Evolutionary conservation across 2,329 filamentous ascomycete genomes (phyloP).

Genomic region (Rachicladosporium sp.): DNA sequence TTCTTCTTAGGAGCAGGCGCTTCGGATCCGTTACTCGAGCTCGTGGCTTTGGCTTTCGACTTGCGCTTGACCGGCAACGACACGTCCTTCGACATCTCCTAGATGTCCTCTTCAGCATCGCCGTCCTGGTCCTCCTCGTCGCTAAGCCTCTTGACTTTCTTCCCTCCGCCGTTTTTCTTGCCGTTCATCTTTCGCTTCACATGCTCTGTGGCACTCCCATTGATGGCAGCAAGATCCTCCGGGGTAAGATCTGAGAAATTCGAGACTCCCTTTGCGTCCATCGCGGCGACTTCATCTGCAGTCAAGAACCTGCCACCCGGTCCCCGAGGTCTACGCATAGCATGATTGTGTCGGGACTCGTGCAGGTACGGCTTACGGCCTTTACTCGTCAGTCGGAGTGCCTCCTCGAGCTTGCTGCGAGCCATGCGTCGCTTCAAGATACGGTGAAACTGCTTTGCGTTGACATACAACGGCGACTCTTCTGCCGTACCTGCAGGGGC

Average conservation of each 20-base stretch:
- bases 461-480: slow-evolving; percentile 92
- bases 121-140: slow-evolving; percentile 9
- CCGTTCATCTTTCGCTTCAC: slow-evolving; percentile 3
- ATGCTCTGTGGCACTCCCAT: slow-evolving; percentile 3
- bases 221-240: slow-evolving; percentile 3
- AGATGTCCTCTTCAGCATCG: slow-evolving; percentile 7
- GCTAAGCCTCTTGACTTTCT: slow-evolving; percentile 4
- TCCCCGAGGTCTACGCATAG: slow-evolving; percentile 87
- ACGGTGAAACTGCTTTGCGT: slow-evolving; percentile 96
- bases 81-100: not conserved
- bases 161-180: slow-evolving; percentile 2
- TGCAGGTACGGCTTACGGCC: slow-evolving; percentile 94
- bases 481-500: slow-evolving; percentile 57
- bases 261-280: slow-evolving; percentile 50
- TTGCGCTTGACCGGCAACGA: not conserved
- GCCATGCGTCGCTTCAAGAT: slow-evolving; percentile 91
- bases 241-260: slow-evolving; percentile 13
- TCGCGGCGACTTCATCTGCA: slow-evolving; percentile 84
- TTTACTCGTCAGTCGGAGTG: slow-evolving; percentile 81
- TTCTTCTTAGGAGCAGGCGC: too few species aligned
- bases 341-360: slow-evolving; percentile 94
- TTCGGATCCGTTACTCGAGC: too few species aligned
- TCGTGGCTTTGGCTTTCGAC: too few species aligned
- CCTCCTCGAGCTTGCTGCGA: slow-evolving; percentile 85
- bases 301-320: slow-evolving; percentile 93